Base-by-base conservation (phyloP, 345 rosid genomes). In the Populus tremula region DNA sequence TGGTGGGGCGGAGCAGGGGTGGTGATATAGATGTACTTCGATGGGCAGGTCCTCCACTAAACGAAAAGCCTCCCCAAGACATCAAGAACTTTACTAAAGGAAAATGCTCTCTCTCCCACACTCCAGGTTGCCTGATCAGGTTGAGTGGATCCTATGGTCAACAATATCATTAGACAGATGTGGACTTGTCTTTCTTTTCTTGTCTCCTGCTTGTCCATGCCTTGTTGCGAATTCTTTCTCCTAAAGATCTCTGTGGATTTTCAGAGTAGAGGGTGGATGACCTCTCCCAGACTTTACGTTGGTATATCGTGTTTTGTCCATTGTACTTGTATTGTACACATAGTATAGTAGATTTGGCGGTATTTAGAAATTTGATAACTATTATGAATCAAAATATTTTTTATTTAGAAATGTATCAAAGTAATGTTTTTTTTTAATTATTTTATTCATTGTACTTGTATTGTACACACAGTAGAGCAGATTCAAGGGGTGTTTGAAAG, bases 171-270 rank as follows among this genome's bases (percentile, higher is more conserved):
- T 50, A 84, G 87, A 87, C 90, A 88, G 75, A 85, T 47, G 7
- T 64, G 67, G 89, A 90, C 88, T 64, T 14, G 49, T 36, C 82
- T 86, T 86, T 88, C 87, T 78, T 85, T 85, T 88, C 91, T 35
- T 88, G 88, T 88, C 88, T 78, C 25, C 23, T 35, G 78, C 73
- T 66, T 79, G 84, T 71, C 70, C 65, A 70, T 20, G 0, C 49
- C 31, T 27, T 21, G 54, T 35, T 33, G 69, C 69, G 31, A 61
- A 5, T 80, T 59, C 5, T 31, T 41, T 64, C 76, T 23, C 12
- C 36, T 69, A 5, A 33, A 61, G 77, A 79, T 53, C 31, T 41
- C 47, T 27, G 25, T 16, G 67, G 76, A 45, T 27, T 54, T 41
- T 76, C 27, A n/a, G 73, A 14, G 77, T 76, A 63, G 70, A 61